These are phyloP conservation scores for Leonotis leonurus DNA, from an alignment of 257 asterid species.

Conservation along the genomic window DNA sequence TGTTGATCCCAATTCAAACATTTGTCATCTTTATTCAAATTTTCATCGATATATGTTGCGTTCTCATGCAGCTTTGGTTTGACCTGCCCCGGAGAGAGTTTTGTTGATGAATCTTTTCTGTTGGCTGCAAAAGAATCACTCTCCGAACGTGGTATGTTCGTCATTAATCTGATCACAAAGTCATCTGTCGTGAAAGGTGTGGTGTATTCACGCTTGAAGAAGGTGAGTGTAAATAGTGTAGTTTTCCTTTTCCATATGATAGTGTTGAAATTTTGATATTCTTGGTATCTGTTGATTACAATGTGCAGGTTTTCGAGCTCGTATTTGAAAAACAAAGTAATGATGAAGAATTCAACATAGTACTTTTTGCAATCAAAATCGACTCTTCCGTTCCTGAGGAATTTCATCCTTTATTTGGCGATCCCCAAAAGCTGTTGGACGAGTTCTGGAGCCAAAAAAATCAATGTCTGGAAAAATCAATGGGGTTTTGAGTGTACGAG, in stretches of 20 bases:
- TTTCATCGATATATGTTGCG: background rate
- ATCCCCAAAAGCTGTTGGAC: constrained; percentile 29
- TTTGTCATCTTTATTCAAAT: background rate
- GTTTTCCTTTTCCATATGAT: background rate
- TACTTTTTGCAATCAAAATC: constrained; percentile 60
- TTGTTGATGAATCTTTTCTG: constrained; percentile 78
- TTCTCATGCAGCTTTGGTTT: constrained; percentile 64
- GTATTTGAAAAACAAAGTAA: constrained; percentile 59
- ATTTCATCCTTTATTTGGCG: constrained; percentile 35
- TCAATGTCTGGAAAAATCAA: constrained; percentile 30
- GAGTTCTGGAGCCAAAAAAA: constrained; percentile 33
- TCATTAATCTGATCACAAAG: constrained; percentile 80
- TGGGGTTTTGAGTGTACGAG: constrained; percentile 21
- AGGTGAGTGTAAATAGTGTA: constrained; percentile 39
- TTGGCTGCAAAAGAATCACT: constrained; percentile 50
- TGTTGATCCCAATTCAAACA: background rate
- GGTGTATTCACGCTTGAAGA: constrained; percentile 54
- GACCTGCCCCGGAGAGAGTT: constrained; percentile 77
- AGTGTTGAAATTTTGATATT: background rate
- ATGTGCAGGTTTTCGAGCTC: constrained; percentile 57
- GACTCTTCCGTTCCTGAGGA: constrained; percentile 35
- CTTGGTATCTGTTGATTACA: background rate
- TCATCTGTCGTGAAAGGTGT: constrained; percentile 53
- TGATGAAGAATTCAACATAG: constrained; percentile 78
- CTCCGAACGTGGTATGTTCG: constrained; percentile 67